Evolutionary conservation across 2,329 filamentous ascomycete genomes (phyloP), one percentile per base, ranked within the genome.

Genomic region (Xylariales sp.): DNA sequence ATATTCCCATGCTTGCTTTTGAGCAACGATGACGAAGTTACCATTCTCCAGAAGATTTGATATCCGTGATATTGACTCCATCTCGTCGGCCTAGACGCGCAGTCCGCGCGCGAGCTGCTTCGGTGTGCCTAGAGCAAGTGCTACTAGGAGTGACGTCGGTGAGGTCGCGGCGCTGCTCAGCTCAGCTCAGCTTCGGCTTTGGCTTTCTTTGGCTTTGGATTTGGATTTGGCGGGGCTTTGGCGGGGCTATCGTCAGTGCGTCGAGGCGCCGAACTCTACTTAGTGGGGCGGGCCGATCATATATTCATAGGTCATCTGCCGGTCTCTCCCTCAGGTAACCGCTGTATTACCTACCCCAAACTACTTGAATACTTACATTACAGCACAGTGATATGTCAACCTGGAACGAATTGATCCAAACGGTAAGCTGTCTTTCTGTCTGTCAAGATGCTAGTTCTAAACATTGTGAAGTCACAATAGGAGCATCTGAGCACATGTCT

Each of bases 1-100:
- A 4, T 19, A 12, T 27, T 5, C 18, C 8, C n/a, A n/a, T 14
- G 4, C 20, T 10, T 8, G 8, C 2, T 14, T 8, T 15, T 32
- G 8, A 10, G 9, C 7, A 16, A n/a, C 48, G 8, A 18, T 16
- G 8, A 11, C 5, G 36, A 20, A 28, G 77, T 58, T 75, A 95
- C 91, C 89, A 68, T 86, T 93, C 73, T 97, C 93, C 64, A 98
- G 83, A 68, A 97, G 80, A 62, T 82, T 88, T 54, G 90, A 95
- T 65, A 98, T 94, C 58, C 87, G 80, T 50, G 91, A 89, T 61
- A 97, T 89, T 16, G 91, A 95, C 78, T 98, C 93, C 93, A 98
- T 98, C 37, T 32, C 20, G 38, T 22, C 37, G 8, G 28, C 33
- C 38, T 25, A 14, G 44, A 43, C 39, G 47, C 47, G 49, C 49